Conservation (phyloP, 306 rosid species). For the Begonia loranthoides region DNA sequence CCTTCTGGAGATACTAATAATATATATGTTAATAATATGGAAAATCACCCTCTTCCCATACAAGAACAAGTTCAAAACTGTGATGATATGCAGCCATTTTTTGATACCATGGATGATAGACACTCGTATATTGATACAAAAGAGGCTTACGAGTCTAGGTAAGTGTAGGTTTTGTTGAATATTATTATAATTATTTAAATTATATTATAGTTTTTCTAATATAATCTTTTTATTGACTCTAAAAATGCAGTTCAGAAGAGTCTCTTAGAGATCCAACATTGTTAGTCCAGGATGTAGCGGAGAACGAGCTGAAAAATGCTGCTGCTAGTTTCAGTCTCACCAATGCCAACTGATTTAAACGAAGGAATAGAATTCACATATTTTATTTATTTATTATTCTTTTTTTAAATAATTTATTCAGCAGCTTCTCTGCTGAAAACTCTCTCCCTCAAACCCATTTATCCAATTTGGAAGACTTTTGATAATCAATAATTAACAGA, state of each 20-base stretch:
- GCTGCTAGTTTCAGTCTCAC: conserved; percentile 41
- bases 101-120: conserved; percentile 52
- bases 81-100: conserved; percentile 55
- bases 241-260: conserved; percentile 50
- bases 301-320: conserved; percentile 44
- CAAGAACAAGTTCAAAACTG: conserved; percentile 30
- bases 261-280: conserved; percentile 48
- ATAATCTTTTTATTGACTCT: background rate
- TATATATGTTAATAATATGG: background rate
- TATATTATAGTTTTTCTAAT: background rate
- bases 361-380: too few species aligned
- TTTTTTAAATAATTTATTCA: too few species aligned
- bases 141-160: conserved; percentile 73
- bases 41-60: background rate
- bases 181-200: background rate
- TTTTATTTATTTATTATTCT: too few species aligned
- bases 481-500: too few species aligned
- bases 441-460: too few species aligned
- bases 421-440: too few species aligned
- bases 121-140: conserved; percentile 57
- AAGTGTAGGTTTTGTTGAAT: background rate
- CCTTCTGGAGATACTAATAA: conserved; percentile 7
- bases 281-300: conserved; percentile 27
- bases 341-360: conserved; percentile 27
- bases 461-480: too few species aligned